Percentiles rank a stretch among this genome's conserved stretches.
These are phyloP conservation scores for Boletus mariae DNA, from an alignment of 1,284 basidiomycete species.

Conservation along the genomic window DNA sequence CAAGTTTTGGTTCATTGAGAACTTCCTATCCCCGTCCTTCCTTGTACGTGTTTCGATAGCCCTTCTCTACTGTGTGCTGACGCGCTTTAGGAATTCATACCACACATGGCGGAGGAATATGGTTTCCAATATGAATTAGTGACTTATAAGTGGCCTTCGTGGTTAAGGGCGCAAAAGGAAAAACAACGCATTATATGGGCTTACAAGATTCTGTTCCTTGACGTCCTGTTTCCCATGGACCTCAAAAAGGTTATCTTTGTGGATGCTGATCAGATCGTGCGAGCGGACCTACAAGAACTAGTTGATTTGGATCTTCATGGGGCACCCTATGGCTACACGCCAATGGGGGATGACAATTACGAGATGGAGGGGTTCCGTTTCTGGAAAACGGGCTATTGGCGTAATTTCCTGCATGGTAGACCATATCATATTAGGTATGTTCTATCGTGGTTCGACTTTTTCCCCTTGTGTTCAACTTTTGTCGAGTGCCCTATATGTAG, in stretches of 20 bases:
- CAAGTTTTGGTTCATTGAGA: constrained; percentile 99
- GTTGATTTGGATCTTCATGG: constrained; percentile 89
- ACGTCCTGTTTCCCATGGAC: constrained; percentile 97
- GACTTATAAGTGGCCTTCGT: constrained; percentile 98
- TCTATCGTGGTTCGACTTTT: neutral
- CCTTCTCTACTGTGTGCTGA: constrained; percentile 5
- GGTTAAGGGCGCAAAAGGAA: constrained; percentile 94
- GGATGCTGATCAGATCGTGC: constrained; percentile 95
- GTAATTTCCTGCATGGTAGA: constrained; percentile 72
- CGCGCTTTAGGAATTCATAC: constrained; percentile 79
- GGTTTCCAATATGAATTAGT: constrained; percentile 95
- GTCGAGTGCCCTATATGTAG: constrained; percentile 86
- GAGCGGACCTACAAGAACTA: constrained; percentile 91
- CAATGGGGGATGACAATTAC: constrained; percentile 92
- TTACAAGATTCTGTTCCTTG: constrained; percentile 99
- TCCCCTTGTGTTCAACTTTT: constrained; percentile 6
- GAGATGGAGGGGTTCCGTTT: constrained; percentile 99
- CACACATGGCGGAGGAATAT: constrained; percentile 86
- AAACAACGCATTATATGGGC: constrained; percentile 99
- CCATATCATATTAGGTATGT: constrained; percentile 90
- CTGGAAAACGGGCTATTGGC: constrained; percentile 98
- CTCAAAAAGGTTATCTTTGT: constrained; percentile 98
- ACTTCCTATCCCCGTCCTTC: constrained; percentile 98
- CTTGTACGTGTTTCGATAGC: constrained; percentile 49
- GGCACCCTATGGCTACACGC: constrained; percentile 91